Evolutionary conservation across 495 filamentous ascomycete species (phyloP).

Genomic region (Penicillium egyptiacum): DNA sequence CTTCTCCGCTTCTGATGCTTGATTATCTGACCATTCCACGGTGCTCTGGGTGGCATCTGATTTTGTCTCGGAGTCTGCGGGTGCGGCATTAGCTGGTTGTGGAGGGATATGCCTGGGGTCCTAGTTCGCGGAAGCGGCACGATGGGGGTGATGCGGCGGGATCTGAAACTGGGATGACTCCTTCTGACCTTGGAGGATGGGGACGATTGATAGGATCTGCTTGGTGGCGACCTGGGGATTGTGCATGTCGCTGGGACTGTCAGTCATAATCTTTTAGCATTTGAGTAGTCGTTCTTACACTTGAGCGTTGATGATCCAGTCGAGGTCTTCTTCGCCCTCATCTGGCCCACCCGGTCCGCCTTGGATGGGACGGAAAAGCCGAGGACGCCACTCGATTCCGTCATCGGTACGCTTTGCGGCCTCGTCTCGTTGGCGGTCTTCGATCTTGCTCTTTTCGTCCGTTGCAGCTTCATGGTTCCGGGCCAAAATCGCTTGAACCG

Average conservation of each 20-base stretch:
- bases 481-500: conserved; percentile 74
- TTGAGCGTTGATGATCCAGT: conserved; percentile 90
- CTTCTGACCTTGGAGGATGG: conserved; percentile 76
- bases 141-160: conserved; percentile 33
- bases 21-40: conserved; percentile 50
- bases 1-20: conserved; percentile 50
- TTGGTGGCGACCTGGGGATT: conserved; percentile 72
- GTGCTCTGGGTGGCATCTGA: conserved; percentile 12
- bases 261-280: not conserved
- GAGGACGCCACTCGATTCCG: conserved; percentile 85
- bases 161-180: conserved; percentile 42
- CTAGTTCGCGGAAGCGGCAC: conserved; percentile 10
- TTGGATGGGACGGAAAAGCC: conserved; percentile 73
- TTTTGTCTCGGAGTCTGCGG: conserved; percentile 16
- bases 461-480: conserved; percentile 88
- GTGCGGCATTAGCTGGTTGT: conserved; percentile 27
- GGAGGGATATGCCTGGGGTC: conserved; percentile 9
- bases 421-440: conserved; percentile 87
- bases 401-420: conserved; percentile 78
- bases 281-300: conserved; percentile 57
- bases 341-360: conserved; percentile 70
- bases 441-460: conserved; percentile 91
- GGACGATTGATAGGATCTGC: conserved; percentile 84
- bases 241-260: conserved; percentile 57
- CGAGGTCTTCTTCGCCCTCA: conserved; percentile 84